Evolutionary conservation across 2,329 filamentous ascomycete species (phyloP).

Genomic region (Tolypocladium amazonense): DNA sequence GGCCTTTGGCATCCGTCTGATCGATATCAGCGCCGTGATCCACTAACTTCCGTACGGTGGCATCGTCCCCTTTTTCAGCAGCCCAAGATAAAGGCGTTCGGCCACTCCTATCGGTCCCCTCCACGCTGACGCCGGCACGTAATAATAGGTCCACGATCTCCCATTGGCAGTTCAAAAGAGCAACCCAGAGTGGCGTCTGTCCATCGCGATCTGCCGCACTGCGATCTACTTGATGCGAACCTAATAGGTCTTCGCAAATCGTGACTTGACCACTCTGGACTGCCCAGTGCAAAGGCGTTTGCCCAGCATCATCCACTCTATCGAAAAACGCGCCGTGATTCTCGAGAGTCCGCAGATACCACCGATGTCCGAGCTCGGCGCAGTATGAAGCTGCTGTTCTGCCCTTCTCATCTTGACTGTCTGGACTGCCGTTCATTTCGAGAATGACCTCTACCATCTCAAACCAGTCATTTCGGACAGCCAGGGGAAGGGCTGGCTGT

Average conservation of each 20-base stretch:
- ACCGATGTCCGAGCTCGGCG: slow-evolving; percentile 4
- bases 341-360: slow-evolving; percentile 1
- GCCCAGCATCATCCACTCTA: not conserved
- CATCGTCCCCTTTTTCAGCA: slow-evolving; percentile 4
- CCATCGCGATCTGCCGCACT: not conserved
- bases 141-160: slow-evolving; percentile 2
- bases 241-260: not conserved
- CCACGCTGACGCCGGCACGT: slow-evolving; percentile 2
- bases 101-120: not conserved
- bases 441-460: slow-evolving; percentile 4
- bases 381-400: slow-evolving; percentile 7
- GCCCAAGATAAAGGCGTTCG: slow-evolving; percentile 1
- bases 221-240: not conserved
- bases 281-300: slow-evolving; percentile 4
- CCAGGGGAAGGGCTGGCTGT: slow-evolving; percentile 4
- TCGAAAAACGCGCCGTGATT: slow-evolving; percentile 1
- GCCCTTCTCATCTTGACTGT: slow-evolving; percentile 5
- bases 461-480: slow-evolving; percentile 5
- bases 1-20: not conserved
- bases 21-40: slow-evolving; percentile 1
- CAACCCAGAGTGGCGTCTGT: not conserved
- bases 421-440: slow-evolving; percentile 4
- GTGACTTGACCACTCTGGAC: not conserved
- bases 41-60: slow-evolving; percentile 3
- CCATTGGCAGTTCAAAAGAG: slow-evolving; percentile 3